phyloP scores from a whole-genome alignment of 1,284 basidiomycete species.

The Pseudozyma sp. region DNA sequence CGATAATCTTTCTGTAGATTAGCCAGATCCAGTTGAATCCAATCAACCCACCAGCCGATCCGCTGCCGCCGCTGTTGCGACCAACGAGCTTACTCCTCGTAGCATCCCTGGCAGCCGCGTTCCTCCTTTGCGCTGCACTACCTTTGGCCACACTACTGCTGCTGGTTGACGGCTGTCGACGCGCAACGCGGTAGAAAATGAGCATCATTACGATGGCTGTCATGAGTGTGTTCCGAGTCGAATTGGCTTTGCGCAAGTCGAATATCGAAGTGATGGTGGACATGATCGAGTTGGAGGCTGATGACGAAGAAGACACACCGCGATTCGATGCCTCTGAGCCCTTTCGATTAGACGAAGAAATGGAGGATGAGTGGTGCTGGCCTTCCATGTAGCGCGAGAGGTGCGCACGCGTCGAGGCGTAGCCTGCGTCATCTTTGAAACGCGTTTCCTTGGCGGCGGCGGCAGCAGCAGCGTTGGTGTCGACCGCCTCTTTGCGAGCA shows the following conservation, averaged over 20 bases:
- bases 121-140: constrained; percentile 5
- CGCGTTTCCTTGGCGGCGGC: constrained; percentile 12
- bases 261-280: constrained; percentile 35
- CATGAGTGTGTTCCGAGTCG: constrained; percentile 38
- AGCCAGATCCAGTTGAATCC: constrained; percentile 38
- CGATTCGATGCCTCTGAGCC: constrained; percentile 4
- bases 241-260: constrained; percentile 31
- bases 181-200: constrained; percentile 33
- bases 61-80: constrained; percentile 1
- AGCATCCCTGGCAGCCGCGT: constrained; percentile 31
- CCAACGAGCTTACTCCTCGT: constrained; percentile 37
- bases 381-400: constrained; percentile 47
- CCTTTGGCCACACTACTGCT: neutral
- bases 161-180: constrained; percentile 10
- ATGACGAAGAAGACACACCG: constrained; percentile 8
- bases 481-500: constrained; percentile 12
- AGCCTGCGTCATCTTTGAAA: constrained; percentile 36
- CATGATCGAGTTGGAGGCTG: constrained; percentile 18
- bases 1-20: constrained; percentile 42
- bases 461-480: neutral
- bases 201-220: constrained; percentile 47
- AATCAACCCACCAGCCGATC: constrained; percentile 14
- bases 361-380: constrained; percentile 12
- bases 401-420: constrained; percentile 42
- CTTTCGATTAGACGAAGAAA: constrained; percentile 7